Base-by-base conservation (phyloP, 768 basidiomycete species). In the Royoungia palumana region DNA sequence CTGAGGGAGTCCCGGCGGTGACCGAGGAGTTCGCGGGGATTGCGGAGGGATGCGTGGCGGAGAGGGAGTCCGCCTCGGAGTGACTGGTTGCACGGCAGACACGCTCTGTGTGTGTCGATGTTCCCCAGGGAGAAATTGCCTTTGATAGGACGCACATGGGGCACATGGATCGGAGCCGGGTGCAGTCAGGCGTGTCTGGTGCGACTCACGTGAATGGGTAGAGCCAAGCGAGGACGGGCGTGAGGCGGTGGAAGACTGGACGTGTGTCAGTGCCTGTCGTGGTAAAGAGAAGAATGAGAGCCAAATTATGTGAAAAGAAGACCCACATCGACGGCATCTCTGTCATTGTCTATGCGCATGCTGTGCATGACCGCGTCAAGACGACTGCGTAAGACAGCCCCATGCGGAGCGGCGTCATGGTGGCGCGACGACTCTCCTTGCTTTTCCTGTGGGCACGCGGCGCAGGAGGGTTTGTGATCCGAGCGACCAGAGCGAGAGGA, bases 291-390 rank as follows among this genome's bases (percentile, higher is more conserved):
- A 37, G 54, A 44, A 62, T 41, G 28, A 46, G 54, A 48, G 13
- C 37, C 16, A 39, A 30, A 19, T 5, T 3, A 3, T 38, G 40
- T n/a, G 22, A 34, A 21, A 42, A 17, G 16, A 19, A 12, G 10
- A 65, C 65, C 58, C 43, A 68, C 65, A 25, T 67, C 60, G 17
- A 54, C 17, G 1, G 53, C 27, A 25, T 55, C 56, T 6, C 25
- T 41, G 28, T 61, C 65, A 32, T 11, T 61, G 45, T 64, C 59
- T 53, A 64, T 59, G 17, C 46, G 43, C 57, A 60, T 60, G 51
- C 64, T 62, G 49, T 66, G 62, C n/a, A 83, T 59, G 39, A 80
- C 79, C 2, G 75, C 64, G 65, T 83, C 82, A 16, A 82, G 65
- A 11, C 78, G 70, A 41, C 70, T 75, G 8, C 76, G 72, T 21